Evolutionary conservation across 1,284 basidiomycete species (phyloP), one percentile per base, ranked within the genome.

Genomic region (Erythrobasidium hasegawianum): DNA sequence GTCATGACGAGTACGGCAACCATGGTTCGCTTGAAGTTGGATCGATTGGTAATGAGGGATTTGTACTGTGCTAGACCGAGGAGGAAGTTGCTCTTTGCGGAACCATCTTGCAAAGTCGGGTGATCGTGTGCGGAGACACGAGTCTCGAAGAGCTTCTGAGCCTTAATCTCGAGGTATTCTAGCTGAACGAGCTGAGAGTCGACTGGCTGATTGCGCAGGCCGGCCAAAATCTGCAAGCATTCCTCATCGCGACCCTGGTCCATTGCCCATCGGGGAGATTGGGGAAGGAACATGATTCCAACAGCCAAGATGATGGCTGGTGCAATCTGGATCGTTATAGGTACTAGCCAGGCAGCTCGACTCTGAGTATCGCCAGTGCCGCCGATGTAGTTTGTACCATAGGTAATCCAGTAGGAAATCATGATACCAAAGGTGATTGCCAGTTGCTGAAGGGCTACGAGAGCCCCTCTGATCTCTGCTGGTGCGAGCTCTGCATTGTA

Each of bases 1-100:
- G 72, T 57, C 72, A 75, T 75, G 52, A 73, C 57, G 2, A 73
- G 57, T 0, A 72, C 69, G 24, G 74, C 76, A 50, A 76, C 71
- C 16, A 69, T 67, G 0, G 71, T 73, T 20, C 76, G 62, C 29
- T 71, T 71, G 22, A 76, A 64, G 69, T 76, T 77, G 49, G 74
- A 69, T 5, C 68, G 72, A 58, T 70, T 72, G 53, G 67, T 64
- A 53, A 74, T 11, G 53, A 74, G 72, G 45, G 68, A 69, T 59
- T 70, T 72, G 71, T 74, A 74, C n/a, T 66, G 54, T 2, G 66
- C 68, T n/a, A 74, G 14, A 27, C 71, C 73, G 45, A 75, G 72
- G 33, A 65, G 53, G 67, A 73, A 68, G 11, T 70, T 71, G 69
- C 69, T 70, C 20, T 33, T 58, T 13, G 66, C 62, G 24, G 68